A percentile compares a stretch with the other conserved stretches of the same genome.
Conservation (phyloP, 495 filamentous ascomycete genomes). For the Evernia prunastri region DNA sequence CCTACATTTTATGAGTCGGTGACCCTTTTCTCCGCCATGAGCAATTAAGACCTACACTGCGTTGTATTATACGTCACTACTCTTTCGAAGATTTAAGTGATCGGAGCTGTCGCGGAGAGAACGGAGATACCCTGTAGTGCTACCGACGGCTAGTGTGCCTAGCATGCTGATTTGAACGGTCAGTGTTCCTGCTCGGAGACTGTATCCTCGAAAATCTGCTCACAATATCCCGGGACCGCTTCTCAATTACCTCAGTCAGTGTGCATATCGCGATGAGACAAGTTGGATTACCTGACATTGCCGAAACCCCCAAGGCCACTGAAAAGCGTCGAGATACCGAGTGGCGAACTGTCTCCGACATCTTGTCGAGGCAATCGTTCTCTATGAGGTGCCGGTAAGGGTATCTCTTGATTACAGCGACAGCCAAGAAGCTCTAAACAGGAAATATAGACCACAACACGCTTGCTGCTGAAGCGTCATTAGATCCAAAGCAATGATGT, state of each 20-base stretch:
- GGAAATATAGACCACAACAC: neutral
- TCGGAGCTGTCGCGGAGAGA: neutral
- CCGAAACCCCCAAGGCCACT: slow-evolving; percentile 1
- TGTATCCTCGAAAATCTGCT: neutral
- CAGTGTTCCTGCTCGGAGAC: neutral
- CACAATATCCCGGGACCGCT: slow-evolving; percentile 9
- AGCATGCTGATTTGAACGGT: neutral
- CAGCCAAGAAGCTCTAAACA: neutral
- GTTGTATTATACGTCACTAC: neutral
- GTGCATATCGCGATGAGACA: neutral
- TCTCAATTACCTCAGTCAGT: neutral
- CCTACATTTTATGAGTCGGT: neutral
- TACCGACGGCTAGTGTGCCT: slow-evolving; percentile 9
- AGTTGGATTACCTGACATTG: neutral
- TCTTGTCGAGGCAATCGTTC: neutral
- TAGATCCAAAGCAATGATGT: neutral
- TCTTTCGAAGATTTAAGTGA: neutral
- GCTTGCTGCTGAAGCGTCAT: neutral
- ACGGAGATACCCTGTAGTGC: neutral
- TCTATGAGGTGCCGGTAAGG: too few species aligned
- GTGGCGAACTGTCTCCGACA: neutral
- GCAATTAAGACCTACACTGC: neutral
- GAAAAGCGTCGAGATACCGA: slow-evolving; percentile 1
- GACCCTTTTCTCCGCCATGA: neutral
- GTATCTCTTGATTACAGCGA: neutral